Evolutionary conservation across 371 early-diverging fungal genomes (phyloP), one percentile per base, ranked within the genome.

Genomic region (Rhizomucor miehei): DNA sequence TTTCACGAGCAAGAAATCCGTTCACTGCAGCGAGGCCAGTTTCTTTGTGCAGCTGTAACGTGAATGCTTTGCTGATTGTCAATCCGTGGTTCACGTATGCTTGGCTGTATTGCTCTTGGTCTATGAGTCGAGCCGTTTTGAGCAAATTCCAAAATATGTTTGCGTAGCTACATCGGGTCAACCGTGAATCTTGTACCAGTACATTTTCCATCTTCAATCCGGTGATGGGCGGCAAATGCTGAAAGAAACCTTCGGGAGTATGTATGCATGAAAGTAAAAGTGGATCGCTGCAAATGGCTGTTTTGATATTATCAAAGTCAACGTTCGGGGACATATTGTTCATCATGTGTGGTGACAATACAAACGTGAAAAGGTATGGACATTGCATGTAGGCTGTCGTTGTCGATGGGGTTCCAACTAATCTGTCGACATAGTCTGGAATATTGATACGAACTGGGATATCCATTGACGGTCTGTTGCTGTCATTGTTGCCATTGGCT

Each of bases 1-100:
- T 37, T 44, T 63, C 63, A 13, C 40, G 43, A 16, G 20, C 24
- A 10, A 34, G 44, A 14, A 12, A 34, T 10, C 13, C 35, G 19
- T 36, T 48, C 37, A n/a, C 6, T 11, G 25, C 5, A 6, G 35
- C 12, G n/a, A 6, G 20, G 1, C 36, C 23, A 1, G n/a, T 25
- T 20, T 35, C 14, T 17, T 36, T 47, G 29, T 63, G 63, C 24
- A 63, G 43, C n/a, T 53, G 36, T 6, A 63, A 44, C 16, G 34
- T 45, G 12, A 63, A 55, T 39, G 52, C 55, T 37, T 63, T 63
- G 21, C 47, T 54, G 11, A 58, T 58, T 14, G 52, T 58, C 12
- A 55, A 47, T 29, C 63, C 63, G 34, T 55, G 48, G 38, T 58
- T 58, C 29, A 63, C 59, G 41, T 58, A 63, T 0, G 63, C 63